These are phyloP conservation scores for Clohesyomyces aquaticus DNA, from an alignment of 495 filamentous ascomycete species.

Conservation along the genomic window DNA sequence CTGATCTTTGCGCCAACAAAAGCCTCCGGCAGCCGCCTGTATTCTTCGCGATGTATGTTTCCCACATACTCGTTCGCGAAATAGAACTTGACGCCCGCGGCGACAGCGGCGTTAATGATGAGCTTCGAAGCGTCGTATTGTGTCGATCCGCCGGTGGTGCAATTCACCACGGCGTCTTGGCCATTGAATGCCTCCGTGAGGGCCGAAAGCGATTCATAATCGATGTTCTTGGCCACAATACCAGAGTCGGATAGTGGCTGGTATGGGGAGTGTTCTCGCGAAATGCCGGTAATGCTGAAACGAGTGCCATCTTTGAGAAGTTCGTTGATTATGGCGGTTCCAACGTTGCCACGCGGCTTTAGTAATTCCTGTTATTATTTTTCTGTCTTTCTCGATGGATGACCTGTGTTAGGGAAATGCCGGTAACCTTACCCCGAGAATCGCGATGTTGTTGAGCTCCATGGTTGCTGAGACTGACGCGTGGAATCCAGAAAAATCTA, in stretches of 20 bases:
- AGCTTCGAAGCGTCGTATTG: slow-evolving; percentile 23
- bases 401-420: neutral
- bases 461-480: slow-evolving; percentile 9
- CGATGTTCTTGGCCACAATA: slow-evolving; percentile 14
- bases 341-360: slow-evolving; percentile 32
- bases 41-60: slow-evolving; percentile 13
- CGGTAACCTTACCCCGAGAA: slow-evolving; percentile 26
- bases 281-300: slow-evolving; percentile 32
- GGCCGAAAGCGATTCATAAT: slow-evolving; percentile 35
- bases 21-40: slow-evolving; percentile 15
- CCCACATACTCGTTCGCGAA: slow-evolving; percentile 40
- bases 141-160: slow-evolving; percentile 28
- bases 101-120: slow-evolving; percentile 37
- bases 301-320: slow-evolving; percentile 23
- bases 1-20: slow-evolving; percentile 30
- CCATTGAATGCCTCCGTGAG: slow-evolving; percentile 19
- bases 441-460: slow-evolving; percentile 35
- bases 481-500: neutral
- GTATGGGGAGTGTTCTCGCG: slow-evolving; percentile 26
- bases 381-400: neutral
- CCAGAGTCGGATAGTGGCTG: slow-evolving; percentile 10
- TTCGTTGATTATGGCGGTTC: slow-evolving; percentile 27
- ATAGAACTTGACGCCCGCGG: slow-evolving; percentile 38
- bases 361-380: neutral
- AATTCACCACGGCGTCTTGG: slow-evolving; percentile 34